These are phyloP conservation scores for Stachybotrys elegans DNA, from an alignment of 2,329 filamentous ascomycete genomes.

Conservation along the genomic window DNA sequence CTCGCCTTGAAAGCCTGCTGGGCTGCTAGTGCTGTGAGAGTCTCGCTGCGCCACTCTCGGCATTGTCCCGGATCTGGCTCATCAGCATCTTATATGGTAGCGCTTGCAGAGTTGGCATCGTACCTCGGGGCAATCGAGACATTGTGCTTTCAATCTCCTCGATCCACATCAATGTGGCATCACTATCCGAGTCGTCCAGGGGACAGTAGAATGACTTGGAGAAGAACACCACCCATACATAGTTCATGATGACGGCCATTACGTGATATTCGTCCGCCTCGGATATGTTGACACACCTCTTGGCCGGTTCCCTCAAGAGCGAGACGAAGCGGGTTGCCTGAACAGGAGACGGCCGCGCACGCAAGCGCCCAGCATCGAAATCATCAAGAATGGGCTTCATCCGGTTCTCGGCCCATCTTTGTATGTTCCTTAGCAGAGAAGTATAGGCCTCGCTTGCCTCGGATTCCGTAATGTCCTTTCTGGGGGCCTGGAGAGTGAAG, in stretches of 20 bases:
- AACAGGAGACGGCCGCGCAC: conserved; percentile 14
- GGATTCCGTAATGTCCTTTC: conserved; percentile 29
- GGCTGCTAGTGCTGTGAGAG: conserved; percentile 25
- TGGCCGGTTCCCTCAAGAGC: conserved; percentile 29
- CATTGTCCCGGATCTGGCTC: conserved; percentile 25
- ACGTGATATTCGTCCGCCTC: conserved; percentile 30
- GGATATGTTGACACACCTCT: conserved; percentile 22
- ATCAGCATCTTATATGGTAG: conserved; percentile 5
- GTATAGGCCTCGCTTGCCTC: conserved; percentile 29
- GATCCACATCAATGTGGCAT: conserved; percentile 26
- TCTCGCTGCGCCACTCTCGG: conserved; percentile 32
- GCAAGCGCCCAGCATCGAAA: conserved; percentile 20
- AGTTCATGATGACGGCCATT: conserved; percentile 31
- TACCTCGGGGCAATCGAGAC: conserved; percentile 28
- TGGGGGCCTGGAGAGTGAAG: conserved; percentile 24
- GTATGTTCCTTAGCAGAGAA: conserved; percentile 24
- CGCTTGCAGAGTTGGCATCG: not conserved
- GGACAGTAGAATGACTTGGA: conserved; percentile 31
- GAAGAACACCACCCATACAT: conserved; percentile 28
- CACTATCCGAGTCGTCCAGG: conserved; percentile 23
- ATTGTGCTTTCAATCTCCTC: conserved; percentile 26
- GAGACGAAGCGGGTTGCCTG: conserved; percentile 25
- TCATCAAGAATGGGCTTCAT: conserved; percentile 25
- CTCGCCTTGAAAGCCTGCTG: conserved; percentile 25
- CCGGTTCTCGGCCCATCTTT: conserved; percentile 31